These are phyloP conservation scores for Angomonas ambiguus DNA, from an alignment of 208 protist genomes.

Conservation along the genomic window DNA sequence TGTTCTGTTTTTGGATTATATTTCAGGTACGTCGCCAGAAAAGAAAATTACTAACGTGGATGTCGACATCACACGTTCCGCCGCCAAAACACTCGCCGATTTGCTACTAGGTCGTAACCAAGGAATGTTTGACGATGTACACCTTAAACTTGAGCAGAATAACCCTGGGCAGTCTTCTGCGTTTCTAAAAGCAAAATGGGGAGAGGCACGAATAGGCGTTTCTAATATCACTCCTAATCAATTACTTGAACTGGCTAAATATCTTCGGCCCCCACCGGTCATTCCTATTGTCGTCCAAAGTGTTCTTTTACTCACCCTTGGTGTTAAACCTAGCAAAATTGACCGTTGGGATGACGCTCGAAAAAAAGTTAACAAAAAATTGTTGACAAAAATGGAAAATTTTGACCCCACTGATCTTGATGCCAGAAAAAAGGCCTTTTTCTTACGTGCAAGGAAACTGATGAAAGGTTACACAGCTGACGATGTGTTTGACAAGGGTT, in stretches of 20 bases:
- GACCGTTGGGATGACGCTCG: slow-evolving; percentile 45
- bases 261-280: slow-evolving; percentile 45
- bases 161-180: slow-evolving; percentile 13
- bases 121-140: slow-evolving; percentile 2
- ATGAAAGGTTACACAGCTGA: slow-evolving; percentile 43
- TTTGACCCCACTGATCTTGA: slow-evolving; percentile 51
- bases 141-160: slow-evolving; percentile 47
- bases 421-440: slow-evolving; percentile 36
- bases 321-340: slow-evolving; percentile 46
- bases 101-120: slow-evolving; percentile 25
- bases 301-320: slow-evolving; percentile 43
- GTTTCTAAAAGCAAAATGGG: slow-evolving; percentile 57
- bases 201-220: slow-evolving; percentile 21
- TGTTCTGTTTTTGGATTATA: slow-evolving; percentile 39
- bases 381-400: slow-evolving; percentile 39
- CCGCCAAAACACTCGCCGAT: slow-evolving; percentile 34
- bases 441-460: slow-evolving; percentile 38
- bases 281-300: slow-evolving; percentile 43
- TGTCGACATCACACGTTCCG: slow-evolving; percentile 30
- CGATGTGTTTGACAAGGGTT: slow-evolving; percentile 55
- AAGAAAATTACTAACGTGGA: slow-evolving; percentile 33
- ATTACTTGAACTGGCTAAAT: slow-evolving; percentile 50
- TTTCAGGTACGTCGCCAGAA: slow-evolving; percentile 19
- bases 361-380: slow-evolving; percentile 30
- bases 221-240: slow-evolving; percentile 38